Conservation (phyloP, 1,284 basidiomycete genomes). For the Papiliotrema nemorosa region DNA sequence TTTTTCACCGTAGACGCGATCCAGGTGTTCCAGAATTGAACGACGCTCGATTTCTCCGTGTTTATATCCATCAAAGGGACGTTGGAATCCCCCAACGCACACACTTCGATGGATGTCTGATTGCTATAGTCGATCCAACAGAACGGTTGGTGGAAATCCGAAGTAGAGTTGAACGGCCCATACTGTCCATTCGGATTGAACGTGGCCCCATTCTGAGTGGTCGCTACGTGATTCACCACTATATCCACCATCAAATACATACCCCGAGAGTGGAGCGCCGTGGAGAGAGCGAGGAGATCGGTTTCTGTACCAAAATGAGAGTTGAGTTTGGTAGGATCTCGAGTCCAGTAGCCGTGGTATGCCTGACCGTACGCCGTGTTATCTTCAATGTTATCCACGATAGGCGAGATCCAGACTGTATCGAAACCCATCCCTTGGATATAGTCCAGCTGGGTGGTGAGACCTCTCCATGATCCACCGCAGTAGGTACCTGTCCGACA, state of each 20-base stretch:
- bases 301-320: slow-evolving; percentile 48
- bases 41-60: slow-evolving; percentile 48
- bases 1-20: slow-evolving; percentile 45
- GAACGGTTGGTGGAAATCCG: slow-evolving; percentile 47
- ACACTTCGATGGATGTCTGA: slow-evolving; percentile 51
- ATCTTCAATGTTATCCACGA: slow-evolving; percentile 43
- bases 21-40: slow-evolving; percentile 48
- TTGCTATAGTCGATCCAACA: slow-evolving; percentile 50
- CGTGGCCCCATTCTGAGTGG: slow-evolving; percentile 14
- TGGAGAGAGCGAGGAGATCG: slow-evolving; percentile 49
- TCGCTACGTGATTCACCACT: slow-evolving; percentile 36
- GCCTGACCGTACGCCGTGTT: slow-evolving; percentile 32
- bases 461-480: slow-evolving; percentile 43
- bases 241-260: slow-evolving; percentile 56
- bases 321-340: slow-evolving; percentile 43
- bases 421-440: slow-evolving; percentile 50
- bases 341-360: slow-evolving; percentile 48
- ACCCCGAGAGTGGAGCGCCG: slow-evolving; percentile 48
- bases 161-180: slow-evolving; percentile 36
- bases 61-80: slow-evolving; percentile 47
- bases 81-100: slow-evolving; percentile 49
- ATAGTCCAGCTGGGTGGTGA: slow-evolving; percentile 41
- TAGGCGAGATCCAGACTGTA: slow-evolving; percentile 48
- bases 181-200: slow-evolving; percentile 16
- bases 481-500: slow-evolving; percentile 33